Evolutionary conservation across 108 stramenopile species (phyloP).

Genomic region (Cyclotella sp.): DNA sequence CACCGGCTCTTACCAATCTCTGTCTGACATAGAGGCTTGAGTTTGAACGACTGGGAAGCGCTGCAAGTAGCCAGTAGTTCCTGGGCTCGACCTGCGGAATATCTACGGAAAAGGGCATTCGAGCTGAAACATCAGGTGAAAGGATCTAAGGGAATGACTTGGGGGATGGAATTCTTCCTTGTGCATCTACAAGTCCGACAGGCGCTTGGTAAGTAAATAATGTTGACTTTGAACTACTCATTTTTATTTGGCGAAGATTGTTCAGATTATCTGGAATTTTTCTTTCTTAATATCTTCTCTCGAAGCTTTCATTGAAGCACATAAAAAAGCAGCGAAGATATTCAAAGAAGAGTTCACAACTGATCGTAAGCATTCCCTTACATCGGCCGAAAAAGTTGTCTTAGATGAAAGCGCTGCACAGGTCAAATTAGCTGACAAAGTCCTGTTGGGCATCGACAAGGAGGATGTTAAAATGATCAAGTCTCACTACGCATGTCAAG

Average conservation of each 20-base stretch:
- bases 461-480: conserved; percentile 47
- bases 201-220: neutral
- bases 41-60: conserved; percentile 52
- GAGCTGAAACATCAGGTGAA: conserved; percentile 8
- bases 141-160: neutral
- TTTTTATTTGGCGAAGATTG: neutral
- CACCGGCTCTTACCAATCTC: conserved; percentile 36
- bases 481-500: conserved; percentile 74
- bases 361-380: conserved; percentile 30
- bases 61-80: conserved; percentile 12
- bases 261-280: neutral
- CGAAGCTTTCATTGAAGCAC: conserved; percentile 38
- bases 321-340: conserved; percentile 37
- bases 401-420: conserved; percentile 61
- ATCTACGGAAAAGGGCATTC: conserved; percentile 1
- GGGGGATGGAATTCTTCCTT: conserved; percentile 42
- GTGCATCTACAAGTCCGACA: conserved; percentile 46
- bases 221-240: neutral
- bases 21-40: conserved; percentile 52
- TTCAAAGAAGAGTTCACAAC: conserved; percentile 57
- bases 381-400: conserved; percentile 59
- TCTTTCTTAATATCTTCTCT: neutral
- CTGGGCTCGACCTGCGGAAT: conserved; percentile 11
- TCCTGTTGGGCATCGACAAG: conserved; percentile 39
- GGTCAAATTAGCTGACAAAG: conserved; percentile 44